phyloP scores from a whole-genome alignment of 768 basidiomycete genomes.

The Phaeotremella skinneri region DNA sequence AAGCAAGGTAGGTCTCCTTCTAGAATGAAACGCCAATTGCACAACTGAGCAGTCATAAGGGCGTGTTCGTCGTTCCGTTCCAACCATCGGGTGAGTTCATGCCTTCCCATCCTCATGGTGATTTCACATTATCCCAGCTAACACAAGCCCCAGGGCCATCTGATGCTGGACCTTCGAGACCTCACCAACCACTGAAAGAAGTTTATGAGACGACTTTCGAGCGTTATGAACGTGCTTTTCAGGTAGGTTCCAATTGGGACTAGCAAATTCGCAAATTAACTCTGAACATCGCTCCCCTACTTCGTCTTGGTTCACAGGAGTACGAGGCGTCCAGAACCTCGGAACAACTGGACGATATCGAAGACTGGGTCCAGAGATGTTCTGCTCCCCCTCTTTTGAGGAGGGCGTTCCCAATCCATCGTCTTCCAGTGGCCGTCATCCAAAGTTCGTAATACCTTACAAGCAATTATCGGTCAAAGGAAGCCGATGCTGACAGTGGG shows the following conservation, averaged over 20 bases:
- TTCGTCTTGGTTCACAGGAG: constrained; percentile 18
- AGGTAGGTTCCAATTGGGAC: constrained; percentile 8
- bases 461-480: background rate
- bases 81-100: background rate
- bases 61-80: constrained; percentile 39
- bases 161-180: constrained; percentile 28
- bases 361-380: constrained; percentile 38
- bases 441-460: constrained; percentile 28
- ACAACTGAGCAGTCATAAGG: too few relatives aligned
- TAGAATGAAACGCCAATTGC: background rate
- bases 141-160: constrained; percentile 3
- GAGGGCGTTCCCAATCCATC: constrained; percentile 11
- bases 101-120: background rate
- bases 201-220: constrained; percentile 22
- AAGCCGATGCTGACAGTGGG: background rate
- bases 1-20: constrained; percentile 23
- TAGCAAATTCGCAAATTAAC: too few relatives aligned
- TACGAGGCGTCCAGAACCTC: constrained; percentile 23
- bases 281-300: too few relatives aligned
- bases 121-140: background rate
- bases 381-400: constrained; percentile 17
- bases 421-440: constrained; percentile 34
- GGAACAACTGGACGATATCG: constrained; percentile 41
- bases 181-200: constrained; percentile 12
- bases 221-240: constrained; percentile 14